phyloP scores from a whole-genome alignment of 306 rosid species.

The Fragaria vesca region DNA sequence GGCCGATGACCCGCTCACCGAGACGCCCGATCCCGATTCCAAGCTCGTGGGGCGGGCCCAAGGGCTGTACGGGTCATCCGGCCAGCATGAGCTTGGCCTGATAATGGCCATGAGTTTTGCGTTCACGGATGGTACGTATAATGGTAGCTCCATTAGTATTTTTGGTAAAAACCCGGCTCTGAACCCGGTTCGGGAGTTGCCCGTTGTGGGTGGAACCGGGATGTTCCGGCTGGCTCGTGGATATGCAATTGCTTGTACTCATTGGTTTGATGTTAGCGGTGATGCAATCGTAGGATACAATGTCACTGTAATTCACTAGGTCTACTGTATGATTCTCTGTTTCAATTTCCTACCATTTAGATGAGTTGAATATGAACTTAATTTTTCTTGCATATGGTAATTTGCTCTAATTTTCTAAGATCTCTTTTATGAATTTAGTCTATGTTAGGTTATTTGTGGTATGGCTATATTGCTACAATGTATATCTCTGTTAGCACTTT shows the following conservation, averaged over 20 bases:
- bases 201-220: constrained; percentile 79
- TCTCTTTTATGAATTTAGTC: too few relatives aligned
- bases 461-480: too few relatives aligned
- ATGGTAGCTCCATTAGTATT: constrained; percentile 62
- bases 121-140: constrained; percentile 54
- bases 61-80: constrained; percentile 57
- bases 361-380: too few relatives aligned
- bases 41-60: constrained; percentile 76
- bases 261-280: constrained; percentile 44
- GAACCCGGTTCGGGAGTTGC: constrained; percentile 60
- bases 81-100: constrained; percentile 56
- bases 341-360: too few relatives aligned
- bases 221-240: constrained; percentile 74
- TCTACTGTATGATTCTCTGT: too few relatives aligned
- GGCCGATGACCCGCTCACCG: constrained; percentile 75
- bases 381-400: too few relatives aligned
- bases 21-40: constrained; percentile 63
- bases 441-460: too few relatives aligned
- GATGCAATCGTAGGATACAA: constrained; percentile 83
- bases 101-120: constrained; percentile 60
- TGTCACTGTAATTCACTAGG: constrained; percentile 60
- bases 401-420: too few relatives aligned
- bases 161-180: constrained; percentile 56
- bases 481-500: too few relatives aligned
- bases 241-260: constrained; percentile 57